A percentile compares a stretch with the other conserved stretches of the same genome.
These are phyloP conservation scores for Lippia alba DNA, from an alignment of 305 asterid genomes.

Conservation along the genomic window DNA sequence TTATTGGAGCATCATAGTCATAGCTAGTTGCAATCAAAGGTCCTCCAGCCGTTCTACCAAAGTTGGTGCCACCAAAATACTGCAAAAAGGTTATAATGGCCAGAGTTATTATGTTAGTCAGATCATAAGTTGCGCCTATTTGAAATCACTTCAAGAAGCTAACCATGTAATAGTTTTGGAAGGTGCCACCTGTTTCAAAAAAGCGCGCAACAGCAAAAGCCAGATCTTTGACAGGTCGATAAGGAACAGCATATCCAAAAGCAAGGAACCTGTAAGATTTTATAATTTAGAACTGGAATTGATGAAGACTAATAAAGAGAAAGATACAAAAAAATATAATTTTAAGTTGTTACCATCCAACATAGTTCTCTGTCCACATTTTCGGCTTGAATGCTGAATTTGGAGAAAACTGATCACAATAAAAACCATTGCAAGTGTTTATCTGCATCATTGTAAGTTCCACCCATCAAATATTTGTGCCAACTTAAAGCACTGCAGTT, in stretches of 20 bases:
- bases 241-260: conserved; percentile 83
- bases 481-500: conserved; percentile 16
- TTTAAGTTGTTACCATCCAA: conserved; percentile 65
- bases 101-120: conserved; percentile 21
- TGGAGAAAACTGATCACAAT: conserved; percentile 75
- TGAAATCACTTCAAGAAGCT: conserved; percentile 31
- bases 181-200: conserved; percentile 83
- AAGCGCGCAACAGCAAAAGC: conserved; percentile 91
- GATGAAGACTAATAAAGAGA: conserved; percentile 14
- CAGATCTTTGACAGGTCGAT: conserved; percentile 79
- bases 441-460: conserved; percentile 56
- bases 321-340: background rate
- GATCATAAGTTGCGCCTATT: conserved; percentile 11
- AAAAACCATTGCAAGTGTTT: conserved; percentile 85
- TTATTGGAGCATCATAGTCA: conserved; percentile 84
- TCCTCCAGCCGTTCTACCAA: conserved; percentile 89
- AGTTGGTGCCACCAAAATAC: conserved; percentile 95
- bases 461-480: conserved; percentile 9
- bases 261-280: conserved; percentile 69
- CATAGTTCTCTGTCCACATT: conserved; percentile 89
- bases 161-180: conserved; percentile 91
- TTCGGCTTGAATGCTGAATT: conserved; percentile 74
- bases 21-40: conserved; percentile 85
- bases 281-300: conserved; percentile 22
- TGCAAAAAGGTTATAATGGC: conserved; percentile 27